Evolutionary conservation across 192 early-diverging fungal species (phyloP).

Genomic region (Chytriomyces confervae): DNA sequence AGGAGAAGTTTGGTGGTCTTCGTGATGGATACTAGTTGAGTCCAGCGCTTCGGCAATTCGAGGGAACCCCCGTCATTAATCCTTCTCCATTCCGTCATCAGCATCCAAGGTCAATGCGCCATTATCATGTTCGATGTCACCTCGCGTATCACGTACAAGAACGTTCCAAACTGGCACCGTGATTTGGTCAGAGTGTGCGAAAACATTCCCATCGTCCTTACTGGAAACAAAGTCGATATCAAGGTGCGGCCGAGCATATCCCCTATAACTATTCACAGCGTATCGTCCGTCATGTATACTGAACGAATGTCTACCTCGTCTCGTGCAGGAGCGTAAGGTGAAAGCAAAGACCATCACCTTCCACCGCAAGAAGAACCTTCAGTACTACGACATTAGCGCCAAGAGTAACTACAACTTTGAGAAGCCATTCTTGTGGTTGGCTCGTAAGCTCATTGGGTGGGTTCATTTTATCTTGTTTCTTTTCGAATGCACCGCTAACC

Average conservation of each 20-base stretch:
- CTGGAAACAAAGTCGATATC: conserved; percentile 99
- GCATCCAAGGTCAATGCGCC: conserved; percentile 97
- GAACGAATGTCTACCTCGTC: background rate
- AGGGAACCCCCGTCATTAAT: background rate
- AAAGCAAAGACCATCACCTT: conserved; percentile 99
- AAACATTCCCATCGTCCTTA: conserved; percentile 99
- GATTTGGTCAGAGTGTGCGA: conserved; percentile 98
- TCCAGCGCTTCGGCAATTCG: background rate
- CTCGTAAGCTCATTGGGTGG: conserved; percentile 86
- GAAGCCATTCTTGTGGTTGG: conserved; percentile 99
- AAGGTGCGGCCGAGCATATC: conserved; percentile 63
- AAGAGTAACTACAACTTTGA: conserved; percentile 99
- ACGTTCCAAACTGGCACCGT: conserved; percentile 99
- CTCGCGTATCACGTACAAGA: conserved; percentile 99
- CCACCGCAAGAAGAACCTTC: conserved; percentile 99
- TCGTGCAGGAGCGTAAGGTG: conserved; percentile 88
- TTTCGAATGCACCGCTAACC: background rate
- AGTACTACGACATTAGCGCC: conserved; percentile 99
- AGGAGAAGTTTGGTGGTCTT: conserved; percentile 99
- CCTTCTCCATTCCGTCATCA: background rate
- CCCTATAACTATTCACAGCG: background rate
- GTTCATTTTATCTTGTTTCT: background rate
- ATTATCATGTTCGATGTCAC: conserved; percentile 99
- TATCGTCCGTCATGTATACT: background rate
- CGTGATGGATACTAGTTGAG: conserved; percentile 98